Evolutionary conservation across 257 asterid genomes (phyloP).

Genomic region (Salvia splendens): DNA sequence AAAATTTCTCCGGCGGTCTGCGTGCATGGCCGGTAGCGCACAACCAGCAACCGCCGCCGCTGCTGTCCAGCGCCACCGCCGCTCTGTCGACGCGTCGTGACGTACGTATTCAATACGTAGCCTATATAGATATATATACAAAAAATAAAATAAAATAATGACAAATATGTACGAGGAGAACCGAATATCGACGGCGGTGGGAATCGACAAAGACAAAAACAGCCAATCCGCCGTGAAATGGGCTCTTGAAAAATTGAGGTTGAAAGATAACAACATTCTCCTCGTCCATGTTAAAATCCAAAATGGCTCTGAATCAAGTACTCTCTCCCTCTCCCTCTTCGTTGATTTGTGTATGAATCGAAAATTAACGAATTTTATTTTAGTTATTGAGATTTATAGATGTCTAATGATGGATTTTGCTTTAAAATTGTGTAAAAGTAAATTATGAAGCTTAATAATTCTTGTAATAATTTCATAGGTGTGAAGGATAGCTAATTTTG

Average conservation of each 20-base stretch:
- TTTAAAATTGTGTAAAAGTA: too few species aligned
- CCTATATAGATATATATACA: background rate
- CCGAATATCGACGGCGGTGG: constrained; percentile 58
- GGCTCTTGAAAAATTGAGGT: constrained; percentile 62
- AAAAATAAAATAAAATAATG: background rate
- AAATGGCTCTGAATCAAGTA: constrained; percentile 41
- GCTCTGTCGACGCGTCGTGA: constrained; percentile 32
- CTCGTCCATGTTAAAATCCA: constrained; percentile 64
- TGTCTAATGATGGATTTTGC: too few species aligned
- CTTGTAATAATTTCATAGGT: background rate
- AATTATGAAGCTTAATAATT: background rate
- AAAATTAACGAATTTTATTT: too few species aligned
- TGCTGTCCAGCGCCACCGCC: constrained; percentile 34
- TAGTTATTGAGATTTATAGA: too few species aligned
- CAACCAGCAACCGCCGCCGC: constrained; percentile 27
- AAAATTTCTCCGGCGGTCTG: constrained; percentile 21
- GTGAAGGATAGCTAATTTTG: background rate
- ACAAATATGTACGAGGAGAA: constrained; percentile 33
- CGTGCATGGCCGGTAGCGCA: constrained; percentile 49
- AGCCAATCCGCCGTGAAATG: constrained; percentile 85
- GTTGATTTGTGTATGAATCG: too few species aligned
- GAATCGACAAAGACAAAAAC: constrained; percentile 77
- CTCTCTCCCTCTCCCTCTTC: constrained; percentile 32
- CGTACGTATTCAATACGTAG: too few species aligned
- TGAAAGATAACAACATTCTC: constrained; percentile 45